phyloP scores from a whole-genome alignment of 2,329 filamentous ascomycete genomes.

The Aspergillus ibericus region DNA sequence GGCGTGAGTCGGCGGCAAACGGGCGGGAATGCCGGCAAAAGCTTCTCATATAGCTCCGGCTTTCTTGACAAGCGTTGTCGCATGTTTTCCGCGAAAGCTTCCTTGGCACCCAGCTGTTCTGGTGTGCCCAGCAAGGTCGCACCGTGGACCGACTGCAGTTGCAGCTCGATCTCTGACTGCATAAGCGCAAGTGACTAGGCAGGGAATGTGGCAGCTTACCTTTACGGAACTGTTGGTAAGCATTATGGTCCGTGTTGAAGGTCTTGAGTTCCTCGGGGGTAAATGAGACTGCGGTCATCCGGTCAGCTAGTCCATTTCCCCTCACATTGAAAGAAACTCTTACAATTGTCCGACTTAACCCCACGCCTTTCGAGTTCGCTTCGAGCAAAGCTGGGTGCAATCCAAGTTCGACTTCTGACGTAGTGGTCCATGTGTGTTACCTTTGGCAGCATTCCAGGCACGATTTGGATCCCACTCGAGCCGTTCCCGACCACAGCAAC shows the following conservation, averaged over 20 bases:
- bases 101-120: conserved; percentile 26
- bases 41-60: conserved; percentile 34
- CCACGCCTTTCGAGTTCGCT: conserved; percentile 30
- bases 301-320: neutral
- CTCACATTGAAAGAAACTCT: neutral
- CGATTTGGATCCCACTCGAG: conserved; percentile 44
- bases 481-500: conserved; percentile 42
- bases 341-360: conserved; percentile 31
- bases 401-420: conserved; percentile 33
- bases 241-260: conserved; percentile 32
- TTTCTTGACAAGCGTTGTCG: conserved; percentile 35
- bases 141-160: conserved; percentile 35
- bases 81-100: conserved; percentile 34
- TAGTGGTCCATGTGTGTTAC: conserved; percentile 40
- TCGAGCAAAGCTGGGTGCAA: conserved; percentile 31
- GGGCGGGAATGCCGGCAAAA: conserved; percentile 36
- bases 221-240: conserved; percentile 38
- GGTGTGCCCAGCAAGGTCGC: conserved; percentile 29
- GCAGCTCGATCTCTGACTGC: conserved; percentile 31
- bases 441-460: conserved; percentile 43
- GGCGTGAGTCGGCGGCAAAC: conserved; percentile 46
- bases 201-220: conserved; percentile 17
- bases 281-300: conserved; percentile 27
- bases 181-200: neutral
- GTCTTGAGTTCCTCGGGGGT: conserved; percentile 32